Conservation (phyloP, 495 filamentous ascomycete species). For the Daldinia caldariorum region DNA sequence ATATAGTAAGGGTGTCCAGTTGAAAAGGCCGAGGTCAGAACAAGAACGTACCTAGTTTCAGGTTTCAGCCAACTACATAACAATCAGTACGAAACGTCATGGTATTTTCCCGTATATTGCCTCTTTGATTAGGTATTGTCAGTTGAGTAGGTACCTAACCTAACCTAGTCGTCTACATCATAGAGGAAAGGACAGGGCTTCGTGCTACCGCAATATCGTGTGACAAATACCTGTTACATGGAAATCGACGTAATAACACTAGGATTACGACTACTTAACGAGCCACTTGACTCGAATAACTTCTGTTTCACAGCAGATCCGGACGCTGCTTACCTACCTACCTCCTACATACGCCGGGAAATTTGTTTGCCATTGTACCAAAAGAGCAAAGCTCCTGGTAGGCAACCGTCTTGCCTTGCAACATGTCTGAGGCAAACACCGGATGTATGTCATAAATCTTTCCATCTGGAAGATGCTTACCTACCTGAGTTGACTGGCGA, state of each 20-base stretch:
- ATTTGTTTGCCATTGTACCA: neutral
- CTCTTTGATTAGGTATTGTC: neutral
- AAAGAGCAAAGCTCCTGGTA: neutral
- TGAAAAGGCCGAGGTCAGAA: neutral
- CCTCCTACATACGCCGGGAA: conserved; percentile 1
- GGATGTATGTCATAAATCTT: neutral
- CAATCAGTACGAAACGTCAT: conserved; percentile 7
- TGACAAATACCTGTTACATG: neutral
- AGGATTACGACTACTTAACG: neutral
- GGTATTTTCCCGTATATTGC: neutral
- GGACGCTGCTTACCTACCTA: neutral
- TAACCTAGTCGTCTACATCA: neutral
- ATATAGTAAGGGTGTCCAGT: neutral
- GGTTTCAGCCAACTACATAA: neutral
- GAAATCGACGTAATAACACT: conserved; percentile 1
- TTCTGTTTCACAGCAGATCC: neutral
- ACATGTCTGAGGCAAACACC: conserved; percentile 6
- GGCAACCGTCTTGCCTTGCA: neutral
- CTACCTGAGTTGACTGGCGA: no score
- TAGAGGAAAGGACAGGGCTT: neutral
- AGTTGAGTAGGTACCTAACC: neutral
- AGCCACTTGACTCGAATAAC: neutral
- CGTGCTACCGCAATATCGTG: neutral
- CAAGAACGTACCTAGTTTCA: conserved; percentile 1
- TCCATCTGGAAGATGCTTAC: neutral